Evolutionary conservation across 257 asterid species (phyloP).

Genomic region (Scutellaria baicalensis): DNA sequence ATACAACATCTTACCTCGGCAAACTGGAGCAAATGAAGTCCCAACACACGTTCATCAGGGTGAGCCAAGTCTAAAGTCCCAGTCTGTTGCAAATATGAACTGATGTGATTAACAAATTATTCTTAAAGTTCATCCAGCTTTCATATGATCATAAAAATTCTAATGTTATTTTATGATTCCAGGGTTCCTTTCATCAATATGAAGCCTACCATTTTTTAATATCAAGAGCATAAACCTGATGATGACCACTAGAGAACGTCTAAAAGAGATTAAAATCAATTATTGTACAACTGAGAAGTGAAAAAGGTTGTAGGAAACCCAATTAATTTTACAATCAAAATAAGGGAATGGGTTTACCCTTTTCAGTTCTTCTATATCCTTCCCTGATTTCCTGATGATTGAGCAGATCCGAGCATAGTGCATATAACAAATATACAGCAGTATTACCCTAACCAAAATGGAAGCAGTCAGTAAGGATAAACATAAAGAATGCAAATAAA

Average conservation of each 20-base stretch:
- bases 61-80: constrained; percentile 65
- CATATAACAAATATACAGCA: constrained; percentile 90
- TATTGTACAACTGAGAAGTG: neutral
- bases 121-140: neutral
- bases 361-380: constrained; percentile 70
- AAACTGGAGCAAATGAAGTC: constrained; percentile 85
- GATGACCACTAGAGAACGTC: neutral
- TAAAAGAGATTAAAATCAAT: neutral
- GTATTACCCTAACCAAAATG: constrained; percentile 82
- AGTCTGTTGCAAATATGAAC: constrained; percentile 37
- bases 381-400: constrained; percentile 82
- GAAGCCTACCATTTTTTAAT: neutral
- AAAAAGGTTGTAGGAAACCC: neutral
- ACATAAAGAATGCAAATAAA: neutral
- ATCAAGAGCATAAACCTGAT: neutral
- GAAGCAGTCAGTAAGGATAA: constrained; percentile 2
- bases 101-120: neutral
- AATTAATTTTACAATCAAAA: neutral
- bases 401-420: constrained; percentile 99
- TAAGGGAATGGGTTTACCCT: constrained; percentile 34
- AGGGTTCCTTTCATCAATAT: neutral
- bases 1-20: constrained; percentile 50
- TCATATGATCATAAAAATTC: neutral
- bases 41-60: constrained; percentile 69
- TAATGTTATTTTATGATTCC: neutral